Percentiles rank a stretch among this genome's conserved stretches.
Conservation (phyloP, 164 flowering plant genomes). For the Saururus chinensis region DNA sequence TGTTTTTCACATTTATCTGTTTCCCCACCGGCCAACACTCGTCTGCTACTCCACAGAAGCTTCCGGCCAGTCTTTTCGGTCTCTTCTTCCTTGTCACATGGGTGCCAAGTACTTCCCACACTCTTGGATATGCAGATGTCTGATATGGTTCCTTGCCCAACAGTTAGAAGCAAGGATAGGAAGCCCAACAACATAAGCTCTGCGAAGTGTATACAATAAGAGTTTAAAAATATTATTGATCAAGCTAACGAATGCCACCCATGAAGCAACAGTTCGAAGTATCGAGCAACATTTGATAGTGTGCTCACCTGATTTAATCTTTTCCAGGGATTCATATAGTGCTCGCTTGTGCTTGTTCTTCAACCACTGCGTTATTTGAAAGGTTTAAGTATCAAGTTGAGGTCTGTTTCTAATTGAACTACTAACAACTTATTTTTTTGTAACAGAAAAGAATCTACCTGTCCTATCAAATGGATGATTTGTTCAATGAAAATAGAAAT, state of each 20-base stretch:
- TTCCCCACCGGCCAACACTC: constrained; percentile 25
- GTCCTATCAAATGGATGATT: constrained; percentile 47
- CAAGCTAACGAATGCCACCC: no score
- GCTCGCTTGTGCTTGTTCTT: constrained; percentile 37
- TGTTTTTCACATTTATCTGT: background rate
- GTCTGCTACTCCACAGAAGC: constrained; percentile 30
- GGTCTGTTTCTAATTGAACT: background rate
- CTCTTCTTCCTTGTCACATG: constrained; percentile 18
- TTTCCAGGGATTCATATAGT: constrained; percentile 54
- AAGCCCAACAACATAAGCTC: constrained; percentile 75
- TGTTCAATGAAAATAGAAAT: constrained; percentile 59
- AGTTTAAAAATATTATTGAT: no score
- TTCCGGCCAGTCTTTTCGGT: constrained; percentile 11
- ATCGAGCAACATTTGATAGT: background rate
- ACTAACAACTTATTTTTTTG: background rate
- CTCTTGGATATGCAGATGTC: constrained; percentile 29
- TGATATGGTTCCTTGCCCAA: constrained; percentile 27
- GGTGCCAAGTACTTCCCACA: constrained; percentile 37
- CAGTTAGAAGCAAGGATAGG: constrained; percentile 49
- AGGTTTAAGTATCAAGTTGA: background rate
- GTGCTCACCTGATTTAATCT: constrained; percentile 44
- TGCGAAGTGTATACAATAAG: constrained; percentile 3
- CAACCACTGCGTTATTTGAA: constrained; percentile 38
- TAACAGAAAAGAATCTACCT: constrained; percentile 20
- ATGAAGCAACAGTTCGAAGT: background rate